Evolutionary conservation across 2,329 filamentous ascomycete genomes (phyloP).

Genomic region (Gremmenia infestans): DNA sequence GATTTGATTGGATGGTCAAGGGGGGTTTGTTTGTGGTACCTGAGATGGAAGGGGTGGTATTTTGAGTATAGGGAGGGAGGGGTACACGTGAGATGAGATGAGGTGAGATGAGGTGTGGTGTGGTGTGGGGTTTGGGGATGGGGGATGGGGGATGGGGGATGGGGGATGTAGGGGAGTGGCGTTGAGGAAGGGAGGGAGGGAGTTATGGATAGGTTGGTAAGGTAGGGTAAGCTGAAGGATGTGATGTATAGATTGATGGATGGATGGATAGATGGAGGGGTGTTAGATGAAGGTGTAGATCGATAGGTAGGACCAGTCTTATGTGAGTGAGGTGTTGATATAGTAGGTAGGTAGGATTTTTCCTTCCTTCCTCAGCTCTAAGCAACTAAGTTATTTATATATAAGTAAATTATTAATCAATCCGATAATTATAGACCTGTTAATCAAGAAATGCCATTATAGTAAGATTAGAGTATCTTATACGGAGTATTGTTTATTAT

Average conservation of each 20-base stretch:
- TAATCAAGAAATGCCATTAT: too few species aligned
- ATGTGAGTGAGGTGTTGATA: too few species aligned
- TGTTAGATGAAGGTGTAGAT: not conserved
- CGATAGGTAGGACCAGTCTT: too few species aligned
- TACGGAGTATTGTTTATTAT: too few species aligned
- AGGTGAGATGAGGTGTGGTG: not conserved
- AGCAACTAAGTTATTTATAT: too few species aligned
- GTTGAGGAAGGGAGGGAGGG: not conserved
- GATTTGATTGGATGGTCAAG: not conserved
- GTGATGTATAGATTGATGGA: not conserved
- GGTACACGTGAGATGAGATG: constrained; percentile 1
- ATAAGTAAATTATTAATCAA: too few species aligned
- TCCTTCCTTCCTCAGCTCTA: too few species aligned
- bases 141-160: not conserved
- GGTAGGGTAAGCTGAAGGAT: not conserved
- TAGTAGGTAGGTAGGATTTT: too few species aligned
- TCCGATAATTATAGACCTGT: too few species aligned
- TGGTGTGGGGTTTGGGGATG: not conserved
- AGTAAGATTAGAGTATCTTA: too few species aligned
- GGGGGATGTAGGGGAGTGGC: too few species aligned
- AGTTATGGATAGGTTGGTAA: not conserved
- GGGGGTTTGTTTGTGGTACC: not conserved
- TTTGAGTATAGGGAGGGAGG: not conserved
- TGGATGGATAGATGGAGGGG: not conserved
- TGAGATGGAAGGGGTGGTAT: too few species aligned